phyloP scores from a whole-genome alignment of 1,284 basidiomycete genomes.

The Singerocomus inundabilis region DNA sequence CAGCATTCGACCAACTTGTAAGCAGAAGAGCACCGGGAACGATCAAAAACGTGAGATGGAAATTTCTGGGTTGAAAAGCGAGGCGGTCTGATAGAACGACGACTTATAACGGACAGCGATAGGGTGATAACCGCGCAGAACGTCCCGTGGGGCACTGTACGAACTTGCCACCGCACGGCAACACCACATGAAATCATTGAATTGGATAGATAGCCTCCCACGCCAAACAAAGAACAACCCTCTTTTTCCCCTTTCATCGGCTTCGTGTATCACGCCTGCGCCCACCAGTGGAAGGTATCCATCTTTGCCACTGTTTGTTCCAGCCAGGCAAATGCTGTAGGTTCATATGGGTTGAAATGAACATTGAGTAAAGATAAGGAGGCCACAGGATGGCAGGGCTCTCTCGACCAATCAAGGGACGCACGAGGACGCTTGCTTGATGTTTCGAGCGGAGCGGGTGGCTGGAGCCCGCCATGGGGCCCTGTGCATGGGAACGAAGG shows the following conservation, averaged over 20 bases:
- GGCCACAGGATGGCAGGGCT: neutral
- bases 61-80: neutral
- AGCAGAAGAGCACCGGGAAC: neutral
- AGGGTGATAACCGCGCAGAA: too few species aligned
- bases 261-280: neutral
- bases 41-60: neutral
- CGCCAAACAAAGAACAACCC: neutral
- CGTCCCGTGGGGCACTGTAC: too few species aligned
- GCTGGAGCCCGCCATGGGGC: neutral
- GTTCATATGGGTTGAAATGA: neutral
- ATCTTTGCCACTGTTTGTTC: neutral
- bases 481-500: neutral
- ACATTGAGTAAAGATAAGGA: neutral
- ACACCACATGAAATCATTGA: neutral
- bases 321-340: neutral
- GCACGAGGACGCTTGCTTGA: neutral
- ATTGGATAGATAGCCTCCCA: neutral
- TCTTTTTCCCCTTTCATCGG: neutral
- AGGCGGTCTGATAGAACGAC: neutral
- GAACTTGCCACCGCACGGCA: neutral
- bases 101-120: neutral
- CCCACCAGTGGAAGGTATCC: too few species aligned
- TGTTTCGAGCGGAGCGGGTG: neutral
- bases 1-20: neutral
- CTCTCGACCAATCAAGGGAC: neutral